Percentiles rank a stretch among this genome's conserved stretches.
Conservation (phyloP, 2,329 filamentous ascomycete genomes). For the Mycosphaerelloides madeirae region DNA sequence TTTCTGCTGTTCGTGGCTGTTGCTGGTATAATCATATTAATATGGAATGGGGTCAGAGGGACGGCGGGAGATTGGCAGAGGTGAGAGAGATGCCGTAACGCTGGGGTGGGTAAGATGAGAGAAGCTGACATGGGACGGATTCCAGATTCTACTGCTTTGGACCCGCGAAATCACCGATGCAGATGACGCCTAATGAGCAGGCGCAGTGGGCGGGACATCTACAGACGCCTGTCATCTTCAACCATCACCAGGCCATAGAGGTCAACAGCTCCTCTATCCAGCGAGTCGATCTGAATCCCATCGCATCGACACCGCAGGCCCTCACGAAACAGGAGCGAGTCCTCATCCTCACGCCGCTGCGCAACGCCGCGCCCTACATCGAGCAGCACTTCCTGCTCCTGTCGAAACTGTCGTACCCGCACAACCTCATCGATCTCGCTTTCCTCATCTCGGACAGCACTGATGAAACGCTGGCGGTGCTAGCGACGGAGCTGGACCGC, state of each 20-base stretch:
- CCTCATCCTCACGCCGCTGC: slow-evolving; percentile 86
- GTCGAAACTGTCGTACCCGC: slow-evolving; percentile 84
- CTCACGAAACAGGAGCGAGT: slow-evolving; percentile 77
- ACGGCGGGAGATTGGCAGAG: slow-evolving; percentile 86
- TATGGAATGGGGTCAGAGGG: slow-evolving; percentile 82
- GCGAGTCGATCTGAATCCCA: slow-evolving; percentile 76
- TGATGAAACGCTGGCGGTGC: slow-evolving; percentile 85
- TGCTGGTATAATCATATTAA: slow-evolving; percentile 65
- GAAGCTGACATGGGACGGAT: slow-evolving; percentile 23
- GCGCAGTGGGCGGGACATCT: slow-evolving; percentile 83
- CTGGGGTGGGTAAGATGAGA: slow-evolving; percentile 4
- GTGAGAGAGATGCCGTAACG: slow-evolving; percentile 47
- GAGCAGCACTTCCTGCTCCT: slow-evolving; percentile 91
- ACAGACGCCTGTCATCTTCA: slow-evolving; percentile 91
- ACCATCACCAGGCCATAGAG: slow-evolving; percentile 83
- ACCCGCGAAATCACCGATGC: slow-evolving; percentile 88
- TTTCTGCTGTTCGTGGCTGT: slow-evolving; percentile 71
- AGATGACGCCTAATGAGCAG: slow-evolving; percentile 89
- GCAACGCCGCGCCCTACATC: slow-evolving; percentile 78
- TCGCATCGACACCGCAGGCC: slow-evolving; percentile 76
- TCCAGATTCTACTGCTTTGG: slow-evolving; percentile 94
- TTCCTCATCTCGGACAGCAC: slow-evolving; percentile 90
- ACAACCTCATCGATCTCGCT: slow-evolving; percentile 88
- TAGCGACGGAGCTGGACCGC: slow-evolving; percentile 79
- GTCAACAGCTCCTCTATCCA: slow-evolving; percentile 77